A percentile compares a stretch with the other conserved stretches of the same genome.
Conservation (phyloP, 371 early-diverging fungal genomes). For the Parasitella parasitica region DNA sequence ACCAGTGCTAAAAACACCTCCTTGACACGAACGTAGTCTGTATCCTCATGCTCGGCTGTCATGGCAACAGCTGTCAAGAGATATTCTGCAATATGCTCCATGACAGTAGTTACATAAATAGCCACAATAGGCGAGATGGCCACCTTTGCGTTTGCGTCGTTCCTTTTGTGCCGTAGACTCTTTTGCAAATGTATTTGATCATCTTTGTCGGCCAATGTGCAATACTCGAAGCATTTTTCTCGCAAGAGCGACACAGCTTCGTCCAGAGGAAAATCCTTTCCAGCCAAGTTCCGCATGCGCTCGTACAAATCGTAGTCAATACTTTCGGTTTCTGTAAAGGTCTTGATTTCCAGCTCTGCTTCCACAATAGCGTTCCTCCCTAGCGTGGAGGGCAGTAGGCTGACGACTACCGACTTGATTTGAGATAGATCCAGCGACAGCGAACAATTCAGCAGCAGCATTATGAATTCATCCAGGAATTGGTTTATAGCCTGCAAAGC, state of each 20-base stretch:
- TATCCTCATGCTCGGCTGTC: conserved; percentile 60
- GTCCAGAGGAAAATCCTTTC: conserved; percentile 25
- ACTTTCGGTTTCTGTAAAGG: conserved; percentile 59
- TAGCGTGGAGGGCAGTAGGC: conserved; percentile 54
- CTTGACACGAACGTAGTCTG: conserved; percentile 58
- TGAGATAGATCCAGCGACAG: conserved; percentile 56
- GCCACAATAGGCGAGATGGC: conserved; percentile 61
- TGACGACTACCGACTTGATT: conserved; percentile 55
- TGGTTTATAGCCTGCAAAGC: conserved; percentile 62
- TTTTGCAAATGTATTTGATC: conserved; percentile 30
- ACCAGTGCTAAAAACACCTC: conserved; percentile 60
- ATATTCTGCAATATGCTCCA: conserved; percentile 68
- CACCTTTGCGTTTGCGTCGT: conserved; percentile 11
- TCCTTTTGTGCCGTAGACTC: conserved; percentile 16
- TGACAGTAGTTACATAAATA: conserved; percentile 65
- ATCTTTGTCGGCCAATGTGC: conserved; percentile 56
- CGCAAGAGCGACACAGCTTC: conserved; percentile 36
- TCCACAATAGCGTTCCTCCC: conserved; percentile 72
- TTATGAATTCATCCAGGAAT: conserved; percentile 65
- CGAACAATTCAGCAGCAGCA: conserved; percentile 48
- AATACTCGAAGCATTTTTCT: conserved; percentile 59
- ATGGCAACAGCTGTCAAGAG: conserved; percentile 58
- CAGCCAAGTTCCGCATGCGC: conserved; percentile 39
- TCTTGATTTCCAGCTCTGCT: conserved; percentile 67
- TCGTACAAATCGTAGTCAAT: conserved; percentile 51